Base-by-base conservation (phyloP, 371 early-diverging fungal genomes). In the Lichtheimia hyalospora region DNA sequence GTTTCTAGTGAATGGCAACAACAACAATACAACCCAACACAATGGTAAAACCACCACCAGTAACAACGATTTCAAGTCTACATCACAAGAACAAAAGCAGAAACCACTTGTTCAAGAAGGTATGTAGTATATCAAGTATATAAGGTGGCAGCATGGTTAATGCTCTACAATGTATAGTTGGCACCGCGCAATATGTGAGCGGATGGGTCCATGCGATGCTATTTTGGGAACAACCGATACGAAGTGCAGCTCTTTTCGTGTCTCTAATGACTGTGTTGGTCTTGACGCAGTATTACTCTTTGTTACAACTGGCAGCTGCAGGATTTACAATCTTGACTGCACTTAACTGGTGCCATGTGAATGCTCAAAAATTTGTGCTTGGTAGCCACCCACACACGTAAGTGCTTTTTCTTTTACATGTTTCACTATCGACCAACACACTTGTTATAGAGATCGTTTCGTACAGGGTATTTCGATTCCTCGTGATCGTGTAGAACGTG, bases 171-270 rank as follows among this genome's bases (percentile, higher is more conserved):
- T 34, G 34, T 34, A 27, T 27, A 34, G 34, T 75, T 4, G 34
- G 34, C 34, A 34, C 34, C 12, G 64, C 75, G 20, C 58, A 67
- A 14, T 81, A 77, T 64, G 74, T 84, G 57, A 73, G 73, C 14
- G 67, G 78, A 16, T 62, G 74, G 43, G 60, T 73, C 28, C 70
- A 73, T 55, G 79, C 78, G 41, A 74, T 84, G 23, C 66, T 84
- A 53, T 77, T 77, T 53, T 84, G 85, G 85, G 81, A 84, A 62
- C 66, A 77, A 23, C 85, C 83, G 12, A 41, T 66, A 25, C 69
- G 77, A 54, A 76, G 79, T 16, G 83, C 66, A 52, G 64, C 59
- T 7, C 62, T 73, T 8, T 63, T 82, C 5, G 61, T 56, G 5
- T 50, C 66, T 4, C 64, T 76, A 3, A 57, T 84, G 7, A 60